A percentile compares a stretch with the other conserved stretches of the same genome.
These are phyloP conservation scores for Hygrocybe coccinea DNA, from an alignment of 768 basidiomycete genomes.

Conservation along the genomic window DNA sequence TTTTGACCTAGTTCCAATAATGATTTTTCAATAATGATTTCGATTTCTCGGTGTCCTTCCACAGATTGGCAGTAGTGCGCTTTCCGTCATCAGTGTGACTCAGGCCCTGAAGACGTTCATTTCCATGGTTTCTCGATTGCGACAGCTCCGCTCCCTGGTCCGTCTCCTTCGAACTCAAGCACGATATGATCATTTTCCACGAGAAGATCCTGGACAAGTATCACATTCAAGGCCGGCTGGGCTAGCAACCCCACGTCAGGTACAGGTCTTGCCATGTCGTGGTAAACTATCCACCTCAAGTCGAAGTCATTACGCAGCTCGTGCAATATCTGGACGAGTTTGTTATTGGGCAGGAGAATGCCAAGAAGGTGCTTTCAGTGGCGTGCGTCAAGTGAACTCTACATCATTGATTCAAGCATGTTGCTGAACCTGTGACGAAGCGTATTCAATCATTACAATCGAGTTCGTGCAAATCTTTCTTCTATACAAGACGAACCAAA, in stretches of 20 bases:
- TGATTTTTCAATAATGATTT: too few relatives aligned
- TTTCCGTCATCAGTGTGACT: too few relatives aligned
- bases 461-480: slow-evolving; percentile 67
- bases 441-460: slow-evolving; percentile 93
- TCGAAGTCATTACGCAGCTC: slow-evolving; percentile 45
- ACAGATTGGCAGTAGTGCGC: too few relatives aligned
- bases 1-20: too few relatives aligned
- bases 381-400: slow-evolving; percentile 57
- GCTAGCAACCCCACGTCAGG: slow-evolving; percentile 54
- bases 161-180: slow-evolving; percentile 52
- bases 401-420: not conserved
- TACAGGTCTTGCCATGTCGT: slow-evolving; percentile 8
- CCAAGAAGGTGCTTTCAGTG: slow-evolving; percentile 91
- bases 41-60: too few relatives aligned
- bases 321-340: slow-evolving; percentile 83
- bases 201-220: slow-evolving; percentile 29
- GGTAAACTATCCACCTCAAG: not conserved
- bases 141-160: not conserved
- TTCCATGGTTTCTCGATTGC: not conserved
- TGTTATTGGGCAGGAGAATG: slow-evolving; percentile 85
- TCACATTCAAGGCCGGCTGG: slow-evolving; percentile 40
- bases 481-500: slow-evolving; percentile 38
- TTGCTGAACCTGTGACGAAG: slow-evolving; percentile 35
- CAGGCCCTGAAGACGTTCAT: too few relatives aligned
- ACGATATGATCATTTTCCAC: slow-evolving; percentile 38